Percentiles rank a stretch among this genome's conserved stretches.
Conservation (phyloP, 192 early-diverging fungal genomes). For the Jimgerdemannia lactiflua region DNA sequence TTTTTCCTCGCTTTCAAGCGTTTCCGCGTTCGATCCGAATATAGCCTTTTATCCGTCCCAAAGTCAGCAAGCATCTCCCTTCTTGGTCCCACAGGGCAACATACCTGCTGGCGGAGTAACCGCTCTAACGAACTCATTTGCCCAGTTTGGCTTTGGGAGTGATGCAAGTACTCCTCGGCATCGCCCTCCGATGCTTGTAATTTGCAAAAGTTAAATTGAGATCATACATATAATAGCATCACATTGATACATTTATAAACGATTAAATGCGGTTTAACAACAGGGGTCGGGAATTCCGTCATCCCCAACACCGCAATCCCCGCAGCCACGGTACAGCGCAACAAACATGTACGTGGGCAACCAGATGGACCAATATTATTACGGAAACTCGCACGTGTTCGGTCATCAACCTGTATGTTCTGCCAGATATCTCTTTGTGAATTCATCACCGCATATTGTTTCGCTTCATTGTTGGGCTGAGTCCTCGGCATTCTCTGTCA, state of each 20-base stretch:
- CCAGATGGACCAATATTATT: conserved; percentile 31
- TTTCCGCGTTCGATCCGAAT: neutral
- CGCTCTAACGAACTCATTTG: conserved; percentile 16
- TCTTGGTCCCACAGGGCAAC: neutral
- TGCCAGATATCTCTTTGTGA: no score
- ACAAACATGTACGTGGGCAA: conserved; percentile 13
- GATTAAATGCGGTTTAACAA: neutral
- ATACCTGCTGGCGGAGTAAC: conserved; percentile 2
- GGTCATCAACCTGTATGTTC: conserved; percentile 31
- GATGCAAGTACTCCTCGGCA: neutral
- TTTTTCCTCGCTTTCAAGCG: neutral
- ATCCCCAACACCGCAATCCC: neutral
- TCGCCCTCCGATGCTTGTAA: no score
- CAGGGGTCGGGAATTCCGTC: neutral
- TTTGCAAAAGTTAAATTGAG: no score
- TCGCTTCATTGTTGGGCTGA: neutral
- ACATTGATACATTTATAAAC: neutral
- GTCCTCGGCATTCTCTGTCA: conserved; percentile 1
- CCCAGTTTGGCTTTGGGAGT: conserved; percentile 11
- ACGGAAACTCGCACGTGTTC: conserved; percentile 17
- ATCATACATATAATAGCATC: no score
- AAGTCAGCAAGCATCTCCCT: neutral
- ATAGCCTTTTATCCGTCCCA: conserved; percentile 8
- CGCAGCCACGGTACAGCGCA: neutral
- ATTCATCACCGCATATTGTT: no score